Evolutionary conservation across 768 basidiomycete species (phyloP).

Genomic region (Sarcodon aspratus): DNA sequence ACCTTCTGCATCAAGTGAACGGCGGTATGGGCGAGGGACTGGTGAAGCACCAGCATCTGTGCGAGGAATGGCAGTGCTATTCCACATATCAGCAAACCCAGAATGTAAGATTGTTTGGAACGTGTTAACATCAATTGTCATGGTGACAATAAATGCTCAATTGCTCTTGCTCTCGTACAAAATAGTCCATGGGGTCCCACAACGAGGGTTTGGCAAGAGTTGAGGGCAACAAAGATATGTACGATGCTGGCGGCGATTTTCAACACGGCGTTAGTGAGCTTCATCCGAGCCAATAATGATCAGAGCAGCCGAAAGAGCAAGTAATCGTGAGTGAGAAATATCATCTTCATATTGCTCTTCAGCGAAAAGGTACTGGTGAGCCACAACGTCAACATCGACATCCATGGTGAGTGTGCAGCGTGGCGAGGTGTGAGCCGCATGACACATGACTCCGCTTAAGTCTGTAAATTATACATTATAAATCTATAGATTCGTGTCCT

Average conservation of each 20-base stretch:
- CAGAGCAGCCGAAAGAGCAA: no score
- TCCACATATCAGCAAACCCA: slow-evolving; percentile 20
- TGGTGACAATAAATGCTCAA: slow-evolving; percentile 35
- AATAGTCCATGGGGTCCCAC: slow-evolving; percentile 23
- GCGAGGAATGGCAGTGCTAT: slow-evolving; percentile 18
- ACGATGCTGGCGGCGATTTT: slow-evolving; percentile 4
- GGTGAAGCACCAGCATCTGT: slow-evolving; percentile 13
- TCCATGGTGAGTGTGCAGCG: no score
- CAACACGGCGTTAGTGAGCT: not conserved
- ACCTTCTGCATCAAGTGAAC: slow-evolving; percentile 27
- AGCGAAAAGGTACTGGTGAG: no score
- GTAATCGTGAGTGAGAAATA: no score
- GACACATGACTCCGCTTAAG: no score
- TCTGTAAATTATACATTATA: no score
- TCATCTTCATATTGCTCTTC: no score
- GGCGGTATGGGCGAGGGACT: slow-evolving; percentile 11
- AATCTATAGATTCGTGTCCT: no score
- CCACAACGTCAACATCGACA: no score
- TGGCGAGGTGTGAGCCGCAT: no score
- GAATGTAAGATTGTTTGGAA: slow-evolving; percentile 21
- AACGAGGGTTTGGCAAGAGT: slow-evolving; percentile 22
- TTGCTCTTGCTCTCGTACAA: slow-evolving; percentile 20
- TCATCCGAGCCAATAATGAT: no score
- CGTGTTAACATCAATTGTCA: slow-evolving; percentile 19
- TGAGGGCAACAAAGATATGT: slow-evolving; percentile 19